Evolutionary conservation across 2,329 filamentous ascomycete species (phyloP).

Genomic region (Thielaviopsis populi): DNA sequence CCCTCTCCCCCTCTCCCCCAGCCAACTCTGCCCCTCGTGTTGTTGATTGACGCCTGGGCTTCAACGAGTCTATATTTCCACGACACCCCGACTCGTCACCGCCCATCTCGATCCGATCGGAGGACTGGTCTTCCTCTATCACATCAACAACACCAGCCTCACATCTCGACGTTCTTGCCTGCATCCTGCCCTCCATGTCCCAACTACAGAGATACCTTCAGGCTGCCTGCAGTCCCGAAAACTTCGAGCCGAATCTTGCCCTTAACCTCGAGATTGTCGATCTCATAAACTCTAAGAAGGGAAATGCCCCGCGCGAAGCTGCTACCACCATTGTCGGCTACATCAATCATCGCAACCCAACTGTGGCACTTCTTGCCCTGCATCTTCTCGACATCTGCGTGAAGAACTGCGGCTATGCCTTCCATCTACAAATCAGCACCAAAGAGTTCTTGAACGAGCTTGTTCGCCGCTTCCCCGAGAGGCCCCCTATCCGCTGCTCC

Average conservation of each 20-base stretch:
- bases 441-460: slow-evolving; percentile 99
- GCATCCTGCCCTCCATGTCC: slow-evolving; percentile 35
- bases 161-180: background rate
- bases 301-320: slow-evolving; percentile 84
- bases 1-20: background rate
- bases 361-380: slow-evolving; percentile 79
- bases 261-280: slow-evolving; percentile 93
- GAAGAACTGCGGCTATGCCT: slow-evolving; percentile 98
- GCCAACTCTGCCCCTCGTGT: background rate
- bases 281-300: slow-evolving; percentile 94
- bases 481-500: slow-evolving; percentile 71
- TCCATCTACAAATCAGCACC: slow-evolving; percentile 94
- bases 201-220: slow-evolving; percentile 91
- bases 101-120: background rate
- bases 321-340: slow-evolving; percentile 85
- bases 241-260: slow-evolving; percentile 94
- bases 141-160: no score
- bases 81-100: slow-evolving; percentile 6
- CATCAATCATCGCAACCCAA: slow-evolving; percentile 93
- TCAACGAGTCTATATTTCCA: background rate
- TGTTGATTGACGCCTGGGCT: slow-evolving; percentile 1
- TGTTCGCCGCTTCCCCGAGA: slow-evolving; percentile 86
- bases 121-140: background rate
- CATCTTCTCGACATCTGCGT: slow-evolving; percentile 95
- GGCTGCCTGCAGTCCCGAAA: slow-evolving; percentile 90